phyloP scores from a whole-genome alignment of 805 yeast genomes.

The Suhomyces kilbournensis region DNA sequence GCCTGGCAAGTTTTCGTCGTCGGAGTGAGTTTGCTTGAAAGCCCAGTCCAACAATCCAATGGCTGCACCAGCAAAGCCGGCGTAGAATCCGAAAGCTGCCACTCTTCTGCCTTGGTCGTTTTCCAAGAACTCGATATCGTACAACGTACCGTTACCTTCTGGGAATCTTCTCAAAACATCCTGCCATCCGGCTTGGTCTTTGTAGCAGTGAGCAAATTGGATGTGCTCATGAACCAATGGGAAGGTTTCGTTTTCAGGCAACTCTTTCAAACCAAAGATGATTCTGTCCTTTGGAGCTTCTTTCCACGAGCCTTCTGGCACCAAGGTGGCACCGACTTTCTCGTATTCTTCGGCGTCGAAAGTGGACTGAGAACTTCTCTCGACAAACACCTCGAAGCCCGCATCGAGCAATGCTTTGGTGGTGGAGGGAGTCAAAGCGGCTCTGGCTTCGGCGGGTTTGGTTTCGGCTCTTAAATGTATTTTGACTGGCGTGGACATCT shows the following conservation, averaged over 20 bases:
- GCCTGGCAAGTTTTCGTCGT: conserved; percentile 68
- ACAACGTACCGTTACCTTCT: conserved; percentile 83
- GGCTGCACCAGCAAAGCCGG: conserved; percentile 99
- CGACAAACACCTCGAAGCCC: conserved; percentile 87
- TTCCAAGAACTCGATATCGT: conserved; percentile 92
- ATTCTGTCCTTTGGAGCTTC: conserved; percentile 86
- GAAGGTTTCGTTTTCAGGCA: conserved; percentile 85
- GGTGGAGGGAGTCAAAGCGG: conserved; percentile 92
- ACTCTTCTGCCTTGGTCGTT: conserved; percentile 97
- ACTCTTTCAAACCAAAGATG: conserved; percentile 90
- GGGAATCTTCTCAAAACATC: conserved; percentile 87
- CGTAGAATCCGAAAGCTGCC: conserved; percentile 99
- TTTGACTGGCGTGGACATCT: conserved; percentile 42
- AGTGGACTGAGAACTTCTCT: conserved; percentile 79
- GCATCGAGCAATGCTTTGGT: conserved; percentile 79
- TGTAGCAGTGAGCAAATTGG: conserved; percentile 98
- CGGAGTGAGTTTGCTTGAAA: conserved; percentile 73
- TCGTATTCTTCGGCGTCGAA: conserved; percentile 75
- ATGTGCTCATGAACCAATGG: conserved; percentile 95
- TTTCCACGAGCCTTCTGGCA: conserved; percentile 92
- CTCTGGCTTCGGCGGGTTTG: conserved; percentile 95
- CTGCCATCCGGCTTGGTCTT: conserved; percentile 96
- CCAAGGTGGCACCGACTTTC: conserved; percentile 79
- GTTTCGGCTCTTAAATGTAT: conserved; percentile 95
- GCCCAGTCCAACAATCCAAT: conserved; percentile 94